Conservation (phyloP, 106 monocot species). For the Narthecium ossifragum region DNA sequence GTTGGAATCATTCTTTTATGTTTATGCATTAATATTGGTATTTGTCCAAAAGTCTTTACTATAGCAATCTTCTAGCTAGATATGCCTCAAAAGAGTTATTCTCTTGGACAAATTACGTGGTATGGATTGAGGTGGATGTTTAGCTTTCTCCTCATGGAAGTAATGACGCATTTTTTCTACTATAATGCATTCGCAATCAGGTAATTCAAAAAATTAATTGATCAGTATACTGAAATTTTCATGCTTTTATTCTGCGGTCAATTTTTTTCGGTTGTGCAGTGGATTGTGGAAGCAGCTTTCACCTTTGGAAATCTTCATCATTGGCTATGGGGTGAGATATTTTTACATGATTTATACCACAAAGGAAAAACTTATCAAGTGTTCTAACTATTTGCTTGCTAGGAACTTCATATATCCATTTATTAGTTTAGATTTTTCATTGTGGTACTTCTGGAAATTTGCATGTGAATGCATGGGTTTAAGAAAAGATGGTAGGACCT, state of each 20-base stretch:
- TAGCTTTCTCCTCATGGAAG: constrained; percentile 68
- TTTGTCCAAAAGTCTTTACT: background rate
- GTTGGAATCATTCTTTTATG: no score
- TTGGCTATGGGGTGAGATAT: constrained; percentile 89
- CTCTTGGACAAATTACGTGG: constrained; percentile 39
- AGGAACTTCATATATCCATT: no score
- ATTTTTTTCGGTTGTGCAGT: constrained; percentile 30
- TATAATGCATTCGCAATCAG: constrained; percentile 91
- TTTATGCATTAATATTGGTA: background rate
- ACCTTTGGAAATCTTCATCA: constrained; percentile 86
- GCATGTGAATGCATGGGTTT: no score
- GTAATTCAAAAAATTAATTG: constrained; percentile 16
- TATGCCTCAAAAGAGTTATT: constrained; percentile 59
- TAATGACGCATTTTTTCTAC: constrained; percentile 87
- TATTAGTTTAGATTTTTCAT: no score
- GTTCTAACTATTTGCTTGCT: no score
- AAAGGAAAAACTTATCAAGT: no score
- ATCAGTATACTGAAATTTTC: background rate
- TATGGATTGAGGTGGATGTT: constrained; percentile 84
- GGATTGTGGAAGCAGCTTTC: constrained; percentile 70
- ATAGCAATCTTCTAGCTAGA: constrained; percentile 53
- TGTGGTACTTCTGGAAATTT: no score
- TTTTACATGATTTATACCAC: no score
- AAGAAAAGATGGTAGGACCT: no score
- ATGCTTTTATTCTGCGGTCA: background rate